Base-by-base conservation (phyloP, 306 rosid species). In the Prunus armeniaca region DNA sequence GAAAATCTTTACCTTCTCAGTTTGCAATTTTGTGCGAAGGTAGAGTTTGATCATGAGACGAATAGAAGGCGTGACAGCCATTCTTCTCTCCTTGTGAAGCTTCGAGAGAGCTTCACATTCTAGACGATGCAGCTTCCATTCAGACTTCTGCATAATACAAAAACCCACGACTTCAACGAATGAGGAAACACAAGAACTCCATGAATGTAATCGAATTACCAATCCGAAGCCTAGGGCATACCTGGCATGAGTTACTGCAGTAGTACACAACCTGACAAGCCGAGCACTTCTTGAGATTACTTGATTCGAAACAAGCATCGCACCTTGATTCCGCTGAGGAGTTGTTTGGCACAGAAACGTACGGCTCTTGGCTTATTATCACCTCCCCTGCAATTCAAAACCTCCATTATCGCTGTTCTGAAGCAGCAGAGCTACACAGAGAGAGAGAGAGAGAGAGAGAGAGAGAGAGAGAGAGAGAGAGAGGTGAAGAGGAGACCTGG, bases 51-150 rank as follows among this genome's bases (percentile, higher is more conserved):
- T 55, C 96, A 95, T 88, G 75, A 95, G 69, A 56, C 97, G 87
- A 57, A 92, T 84, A n/a, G 97, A 92, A 74, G 96, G 94, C 4
- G 98, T 94, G 69, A 95, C 87, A 18, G 79, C 88, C 83, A 71
- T 84, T 67, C 93, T 80, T 84, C 80, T 87, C 30, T 79, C 85
- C 78, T 69, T 67, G 62, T 86, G 90, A 54, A 92, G 85, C 84
- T 86, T 90, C 4, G 90, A 84, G 24, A 95, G 91, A 67, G 83
- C 91, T 46, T 82, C 83, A 73, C 98, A 95, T 84, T 95, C 98
- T 75, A 95, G 87, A 73, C 93, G 96, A 83, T 95, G 98, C 84
- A 92, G 82, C 73, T 89, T 87, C 98, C 97, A 95, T 47, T 89
- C 98, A 28, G 82, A 85, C 84, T 82, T 92, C 97, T 95, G 82